Evolutionary conservation across 495 filamentous ascomycete genomes (phyloP).

Genomic region (Xylaria sp.): DNA sequence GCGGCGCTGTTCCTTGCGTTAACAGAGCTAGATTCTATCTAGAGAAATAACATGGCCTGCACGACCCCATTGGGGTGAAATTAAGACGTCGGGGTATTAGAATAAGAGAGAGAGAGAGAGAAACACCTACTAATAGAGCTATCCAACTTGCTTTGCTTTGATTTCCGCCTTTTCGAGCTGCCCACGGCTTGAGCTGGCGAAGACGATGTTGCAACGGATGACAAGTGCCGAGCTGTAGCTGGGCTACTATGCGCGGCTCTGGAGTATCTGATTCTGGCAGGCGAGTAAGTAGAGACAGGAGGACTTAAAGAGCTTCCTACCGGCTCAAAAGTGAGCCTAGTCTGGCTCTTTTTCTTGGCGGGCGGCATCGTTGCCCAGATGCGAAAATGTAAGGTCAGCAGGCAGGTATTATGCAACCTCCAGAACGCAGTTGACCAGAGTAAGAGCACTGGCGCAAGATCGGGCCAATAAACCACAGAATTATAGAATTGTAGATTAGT

Average conservation of each 20-base stretch:
- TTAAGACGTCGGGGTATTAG: not conserved
- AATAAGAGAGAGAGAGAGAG: not conserved
- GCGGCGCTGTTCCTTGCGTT: conserved; percentile 18
- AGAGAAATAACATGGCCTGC: not conserved
- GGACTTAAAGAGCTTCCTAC: conserved; percentile 21
- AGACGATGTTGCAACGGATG: conserved; percentile 9
- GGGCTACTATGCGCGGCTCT: conserved; percentile 28
- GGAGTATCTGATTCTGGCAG: conserved; percentile 33
- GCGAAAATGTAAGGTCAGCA: not conserved
- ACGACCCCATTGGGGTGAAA: not conserved
- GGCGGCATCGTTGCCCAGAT: conserved; percentile 30
- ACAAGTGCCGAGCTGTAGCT: conserved; percentile 9
- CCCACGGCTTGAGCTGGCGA: conserved; percentile 14
- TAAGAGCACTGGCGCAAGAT: not conserved
- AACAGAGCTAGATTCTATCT: not conserved
- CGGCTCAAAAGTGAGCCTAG: conserved; percentile 38
- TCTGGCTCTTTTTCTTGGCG: conserved; percentile 33
- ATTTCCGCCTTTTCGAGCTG: not conserved
- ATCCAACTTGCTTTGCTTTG: conserved; percentile 24
- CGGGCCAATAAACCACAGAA: not conserved
- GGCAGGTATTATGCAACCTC: not conserved
- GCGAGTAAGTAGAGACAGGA: conserved; percentile 13
- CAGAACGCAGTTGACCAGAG: not conserved
- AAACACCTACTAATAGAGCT: conserved; percentile 26
- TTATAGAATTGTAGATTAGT: not conserved